These are phyloP conservation scores for Paramecium caudatum DNA, from an alignment of 73 alveolate species.

Conservation along the genomic window DNA sequence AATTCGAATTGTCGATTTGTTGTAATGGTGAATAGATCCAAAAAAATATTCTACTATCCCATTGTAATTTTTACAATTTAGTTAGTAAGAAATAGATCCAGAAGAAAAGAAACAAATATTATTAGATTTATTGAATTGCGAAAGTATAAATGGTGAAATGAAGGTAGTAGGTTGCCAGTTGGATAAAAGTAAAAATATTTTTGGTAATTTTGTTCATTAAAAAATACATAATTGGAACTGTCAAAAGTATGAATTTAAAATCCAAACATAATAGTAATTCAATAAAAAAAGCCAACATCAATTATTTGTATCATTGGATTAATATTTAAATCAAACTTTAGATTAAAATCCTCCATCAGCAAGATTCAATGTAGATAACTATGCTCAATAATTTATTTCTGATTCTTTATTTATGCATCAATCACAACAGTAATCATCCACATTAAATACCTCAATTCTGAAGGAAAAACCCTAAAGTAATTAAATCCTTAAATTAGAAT, in stretches of 20 bases:
- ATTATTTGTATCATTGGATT: slow-evolving; percentile 44
- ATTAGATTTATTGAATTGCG: slow-evolving; percentile 88
- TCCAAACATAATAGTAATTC: slow-evolving; percentile 58
- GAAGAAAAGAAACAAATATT: slow-evolving; percentile 89
- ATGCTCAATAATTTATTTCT: too few relatives aligned
- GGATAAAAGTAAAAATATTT: slow-evolving; percentile 75
- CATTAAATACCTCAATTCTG: too few relatives aligned
- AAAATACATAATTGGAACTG: slow-evolving; percentile 76
- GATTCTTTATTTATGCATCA: too few relatives aligned
- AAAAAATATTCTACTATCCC: slow-evolving; percentile 83
- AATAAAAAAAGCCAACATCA: slow-evolving; percentile 64
- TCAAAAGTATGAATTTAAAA: slow-evolving; percentile 79
- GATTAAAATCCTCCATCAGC: slow-evolving; percentile 56
- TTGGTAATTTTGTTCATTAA: slow-evolving; percentile 75
- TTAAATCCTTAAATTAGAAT: too few relatives aligned
- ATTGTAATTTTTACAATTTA: slow-evolving; percentile 64
- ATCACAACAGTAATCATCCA: too few relatives aligned
- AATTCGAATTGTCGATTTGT: slow-evolving; percentile 79
- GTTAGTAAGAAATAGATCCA: slow-evolving; percentile 85
- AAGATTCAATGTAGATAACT: slow-evolving; percentile 26
- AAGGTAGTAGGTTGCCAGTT: slow-evolving; percentile 78
- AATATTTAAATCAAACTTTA: not conserved
- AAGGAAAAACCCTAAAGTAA: slow-evolving; percentile 29
- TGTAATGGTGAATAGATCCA: slow-evolving; percentile 79
- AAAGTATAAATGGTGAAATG: slow-evolving; percentile 85